phyloP scores from a whole-genome alignment of 2,329 filamentous ascomycete species.

The Fusarium sp. region DNA sequence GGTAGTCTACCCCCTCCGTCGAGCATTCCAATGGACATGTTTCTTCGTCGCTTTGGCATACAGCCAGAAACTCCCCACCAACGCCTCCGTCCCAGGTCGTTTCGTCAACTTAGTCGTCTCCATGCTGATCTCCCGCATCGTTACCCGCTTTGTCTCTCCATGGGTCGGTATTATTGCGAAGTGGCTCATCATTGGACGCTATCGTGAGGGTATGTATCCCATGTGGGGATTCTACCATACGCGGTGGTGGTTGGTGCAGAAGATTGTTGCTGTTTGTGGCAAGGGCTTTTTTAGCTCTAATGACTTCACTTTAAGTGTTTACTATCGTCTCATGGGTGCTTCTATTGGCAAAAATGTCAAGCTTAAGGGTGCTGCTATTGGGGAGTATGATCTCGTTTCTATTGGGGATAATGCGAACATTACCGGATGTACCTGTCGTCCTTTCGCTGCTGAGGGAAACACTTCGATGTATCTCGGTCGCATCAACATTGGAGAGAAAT shows the following conservation, averaged over 20 bases:
- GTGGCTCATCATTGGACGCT: conserved; percentile 12
- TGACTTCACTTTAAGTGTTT: neutral
- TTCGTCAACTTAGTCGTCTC: conserved; percentile 9
- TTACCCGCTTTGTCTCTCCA: neutral
- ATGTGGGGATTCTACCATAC: conserved; percentile 25
- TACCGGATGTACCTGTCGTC: neutral
- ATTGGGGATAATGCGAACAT: neutral
- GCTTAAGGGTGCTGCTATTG: neutral
- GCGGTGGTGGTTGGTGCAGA: conserved; percentile 18
- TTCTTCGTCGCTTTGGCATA: conserved; percentile 13
- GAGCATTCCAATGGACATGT: conserved; percentile 9
- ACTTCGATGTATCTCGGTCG: conserved; percentile 20
- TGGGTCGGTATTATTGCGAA: neutral
- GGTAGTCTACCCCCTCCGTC: neutral
- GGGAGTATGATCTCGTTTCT: neutral
- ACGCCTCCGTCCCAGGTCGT: neutral
- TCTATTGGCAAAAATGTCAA: neutral
- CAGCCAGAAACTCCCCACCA: conserved; percentile 6
- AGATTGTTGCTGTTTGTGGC: conserved; percentile 2
- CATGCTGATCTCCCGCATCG: neutral
- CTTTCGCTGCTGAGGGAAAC: conserved; percentile 10
- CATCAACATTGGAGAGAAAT: neutral
- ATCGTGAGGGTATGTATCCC: neutral
- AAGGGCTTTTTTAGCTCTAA: neutral
- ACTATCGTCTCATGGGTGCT: conserved; percentile 9